Percentiles rank a stretch among this genome's conserved stretches.
These are phyloP conservation scores for Chlorella sp. DNA, from an alignment of 139 green algal species.

Conservation along the genomic window DNA sequence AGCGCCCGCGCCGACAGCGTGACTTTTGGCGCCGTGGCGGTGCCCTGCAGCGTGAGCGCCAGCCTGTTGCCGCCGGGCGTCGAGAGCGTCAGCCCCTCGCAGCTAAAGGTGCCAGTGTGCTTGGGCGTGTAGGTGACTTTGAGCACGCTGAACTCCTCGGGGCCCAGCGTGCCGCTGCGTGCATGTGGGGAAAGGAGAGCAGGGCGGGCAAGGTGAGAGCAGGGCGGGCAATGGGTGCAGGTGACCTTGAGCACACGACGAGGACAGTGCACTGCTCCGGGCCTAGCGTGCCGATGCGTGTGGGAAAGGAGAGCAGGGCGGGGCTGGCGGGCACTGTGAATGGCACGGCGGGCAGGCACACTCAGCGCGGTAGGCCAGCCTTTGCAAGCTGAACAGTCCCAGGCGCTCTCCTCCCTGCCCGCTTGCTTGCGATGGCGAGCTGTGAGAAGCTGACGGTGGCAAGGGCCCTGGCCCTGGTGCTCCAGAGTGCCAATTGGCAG, in stretches of 20 bases:
- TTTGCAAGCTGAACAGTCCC: too few relatives aligned
- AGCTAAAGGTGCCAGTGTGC: constrained; percentile 45
- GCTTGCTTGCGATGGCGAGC: too few relatives aligned
- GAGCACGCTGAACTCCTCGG: constrained; percentile 42
- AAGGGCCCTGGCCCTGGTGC: too few relatives aligned
- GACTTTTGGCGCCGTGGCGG: constrained; percentile 36
- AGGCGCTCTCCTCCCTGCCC: too few relatives aligned
- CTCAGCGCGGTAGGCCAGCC: too few relatives aligned
- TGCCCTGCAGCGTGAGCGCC: constrained; percentile 33
- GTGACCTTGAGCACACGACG: constrained; percentile 25
- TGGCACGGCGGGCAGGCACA: too few relatives aligned
- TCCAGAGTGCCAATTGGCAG: too few relatives aligned
- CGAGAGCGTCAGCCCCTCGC: constrained; percentile 41
- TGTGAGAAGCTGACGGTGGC: too few relatives aligned
- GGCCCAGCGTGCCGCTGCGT: constrained; percentile 36
- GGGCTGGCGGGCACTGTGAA: background rate
- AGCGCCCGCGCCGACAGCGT: constrained; percentile 35
- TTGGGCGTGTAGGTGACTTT: constrained; percentile 43
- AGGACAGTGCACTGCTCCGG: constrained; percentile 30
- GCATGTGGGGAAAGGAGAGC: background rate
- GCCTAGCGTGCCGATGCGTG: constrained; percentile 32
- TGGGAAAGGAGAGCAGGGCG: background rate
- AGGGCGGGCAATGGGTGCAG: constrained; percentile 39
- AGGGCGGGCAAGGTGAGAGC: constrained; percentile 1
- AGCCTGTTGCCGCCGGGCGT: constrained; percentile 52